phyloP scores from a whole-genome alignment of 306 rosid species.

The Lotus japonicus region DNA sequence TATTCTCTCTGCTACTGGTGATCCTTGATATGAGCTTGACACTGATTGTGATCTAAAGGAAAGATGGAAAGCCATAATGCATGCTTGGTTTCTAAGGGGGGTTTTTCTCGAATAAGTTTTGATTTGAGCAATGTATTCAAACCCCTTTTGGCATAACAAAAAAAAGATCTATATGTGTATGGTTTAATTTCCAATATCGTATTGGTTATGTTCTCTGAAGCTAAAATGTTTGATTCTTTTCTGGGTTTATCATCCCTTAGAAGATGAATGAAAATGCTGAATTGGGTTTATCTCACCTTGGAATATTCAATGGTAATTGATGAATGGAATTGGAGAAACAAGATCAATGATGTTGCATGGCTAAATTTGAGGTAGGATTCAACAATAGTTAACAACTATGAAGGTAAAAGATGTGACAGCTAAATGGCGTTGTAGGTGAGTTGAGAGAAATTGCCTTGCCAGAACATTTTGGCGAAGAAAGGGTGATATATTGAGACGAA shows the following conservation, averaged over 20 bases:
- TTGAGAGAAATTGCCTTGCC: neutral
- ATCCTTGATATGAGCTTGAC: conserved; percentile 22
- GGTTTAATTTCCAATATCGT: neutral
- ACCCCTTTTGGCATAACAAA: neutral
- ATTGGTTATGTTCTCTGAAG: neutral
- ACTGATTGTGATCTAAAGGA: conserved; percentile 45
- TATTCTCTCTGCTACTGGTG: conserved; percentile 50
- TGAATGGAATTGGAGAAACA: no score
- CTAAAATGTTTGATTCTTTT: neutral
- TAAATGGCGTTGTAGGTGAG: neutral
- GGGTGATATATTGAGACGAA: conserved; percentile 3
- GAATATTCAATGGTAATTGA: no score
- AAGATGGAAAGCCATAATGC: conserved; percentile 44
- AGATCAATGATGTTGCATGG: neutral
- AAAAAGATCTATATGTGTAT: neutral
- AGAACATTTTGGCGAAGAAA: neutral
- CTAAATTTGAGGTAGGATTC: neutral
- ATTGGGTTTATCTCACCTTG: neutral
- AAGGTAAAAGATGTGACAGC: neutral
- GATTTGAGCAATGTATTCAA: neutral
- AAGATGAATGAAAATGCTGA: neutral
- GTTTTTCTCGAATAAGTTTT: neutral
- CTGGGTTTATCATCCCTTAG: neutral
- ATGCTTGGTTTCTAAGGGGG: neutral
- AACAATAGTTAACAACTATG: neutral